Evolutionary conservation across 805 yeast genomes (phyloP), one percentile per base, ranked within the genome.

Genomic region (Hanseniaspora clermontiae): DNA sequence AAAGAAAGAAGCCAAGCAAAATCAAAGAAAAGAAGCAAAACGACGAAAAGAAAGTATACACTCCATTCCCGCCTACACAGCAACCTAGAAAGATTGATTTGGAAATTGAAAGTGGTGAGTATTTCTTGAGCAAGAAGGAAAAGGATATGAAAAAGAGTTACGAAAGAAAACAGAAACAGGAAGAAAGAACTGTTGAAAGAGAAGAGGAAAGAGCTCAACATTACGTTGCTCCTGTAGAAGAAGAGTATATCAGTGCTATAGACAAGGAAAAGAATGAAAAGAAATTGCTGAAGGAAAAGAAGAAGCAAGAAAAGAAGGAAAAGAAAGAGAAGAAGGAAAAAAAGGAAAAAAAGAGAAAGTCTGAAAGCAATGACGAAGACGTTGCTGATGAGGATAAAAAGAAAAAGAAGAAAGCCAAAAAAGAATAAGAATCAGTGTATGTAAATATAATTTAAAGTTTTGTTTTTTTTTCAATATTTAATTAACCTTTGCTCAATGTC

Each of bases 1-100:
- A 95, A 39, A 83, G 98, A 67, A 86, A 86, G 83, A 84, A 84
- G 77, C 86, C 93, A 59, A 81, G 78, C 71, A 81, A 79, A 69
- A 73, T 78, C 65, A 79, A 72, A 63, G 78, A 74, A 63, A 82
- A 69, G 51, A 55, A 55, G 38, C 49, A 49, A 43, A 55, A 42
- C 38, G 67, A 66, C 61, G 73, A 71, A 57, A 77, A 79, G 75
- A 90, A 84, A 72, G 83, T 81, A 3, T 91, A 91, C 79, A 93
- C 98, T 37, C 97, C 98, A 67, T 93, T 93, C 89, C 98, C 98
- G 74, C 97, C 98, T 64, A 86, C 87, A 53, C 98, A 87, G 72
- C 80, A 81, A 62, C 98, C 97, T 66, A 84, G 97, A 76, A 90
- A 93, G 86, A 77, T 93, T 71, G 98, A 93, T 79, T 74, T 90